These are phyloP conservation scores for Trichoderma asperellum DNA, from an alignment of 2,329 filamentous ascomycete species.

Conservation along the genomic window DNA sequence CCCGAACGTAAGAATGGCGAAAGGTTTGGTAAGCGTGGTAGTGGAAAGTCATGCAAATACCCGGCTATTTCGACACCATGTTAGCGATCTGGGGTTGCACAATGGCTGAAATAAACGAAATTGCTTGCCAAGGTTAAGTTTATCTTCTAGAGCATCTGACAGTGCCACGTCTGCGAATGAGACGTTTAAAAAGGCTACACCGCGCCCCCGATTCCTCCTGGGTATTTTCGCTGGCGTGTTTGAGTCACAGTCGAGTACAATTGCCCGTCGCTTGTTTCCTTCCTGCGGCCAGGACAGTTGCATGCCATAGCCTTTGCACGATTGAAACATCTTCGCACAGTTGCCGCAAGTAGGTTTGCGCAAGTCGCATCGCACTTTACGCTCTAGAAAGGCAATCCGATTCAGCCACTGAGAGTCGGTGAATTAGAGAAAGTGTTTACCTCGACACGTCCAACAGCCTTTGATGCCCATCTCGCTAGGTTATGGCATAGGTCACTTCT, in stretches of 20 bases:
- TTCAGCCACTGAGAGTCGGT: not conserved
- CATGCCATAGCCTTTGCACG: constrained; percentile 27
- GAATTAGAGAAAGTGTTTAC: not conserved
- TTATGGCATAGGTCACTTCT: not conserved
- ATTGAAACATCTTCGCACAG: constrained; percentile 13
- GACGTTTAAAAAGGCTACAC: constrained; percentile 5
- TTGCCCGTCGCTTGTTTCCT: constrained; percentile 25
- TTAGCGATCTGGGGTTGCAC: not conserved
- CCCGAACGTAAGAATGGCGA: not conserved
- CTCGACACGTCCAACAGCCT: constrained; percentile 21
- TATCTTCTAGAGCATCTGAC: constrained; percentile 9
- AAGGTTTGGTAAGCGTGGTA: not conserved
- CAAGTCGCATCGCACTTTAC: constrained; percentile 26
- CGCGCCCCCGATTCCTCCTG: not conserved
- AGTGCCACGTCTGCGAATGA: constrained; percentile 15
- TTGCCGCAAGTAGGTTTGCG: constrained; percentile 21
- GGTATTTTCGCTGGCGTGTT: not conserved
- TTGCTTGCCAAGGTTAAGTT: not conserved
- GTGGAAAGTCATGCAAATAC: not conserved
- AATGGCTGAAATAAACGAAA: not conserved
- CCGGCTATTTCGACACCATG: not conserved
- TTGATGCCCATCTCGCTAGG: not conserved
- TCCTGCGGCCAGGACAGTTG: constrained; percentile 28
- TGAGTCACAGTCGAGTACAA: not conserved
- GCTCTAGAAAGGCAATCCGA: not conserved